Evolutionary conservation across 768 basidiomycete species (phyloP).

Genomic region (Nevesoporus exiguus): DNA sequence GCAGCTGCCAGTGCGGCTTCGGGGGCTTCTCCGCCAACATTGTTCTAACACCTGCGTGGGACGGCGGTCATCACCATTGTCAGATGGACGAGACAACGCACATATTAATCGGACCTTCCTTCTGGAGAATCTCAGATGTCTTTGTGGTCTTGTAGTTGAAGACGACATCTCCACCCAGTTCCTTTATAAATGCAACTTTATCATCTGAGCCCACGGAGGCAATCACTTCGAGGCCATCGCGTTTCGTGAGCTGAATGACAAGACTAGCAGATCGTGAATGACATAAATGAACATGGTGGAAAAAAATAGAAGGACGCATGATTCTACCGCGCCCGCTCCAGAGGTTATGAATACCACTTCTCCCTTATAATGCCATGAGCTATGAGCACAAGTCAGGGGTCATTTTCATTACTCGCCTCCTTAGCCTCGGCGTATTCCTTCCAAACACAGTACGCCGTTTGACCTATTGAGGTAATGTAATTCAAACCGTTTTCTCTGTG

Average conservation of each 20-base stretch:
- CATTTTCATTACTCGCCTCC: conserved; percentile 18
- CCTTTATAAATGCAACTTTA: conserved; percentile 60
- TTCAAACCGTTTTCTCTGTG: conserved; percentile 1
- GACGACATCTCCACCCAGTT: conserved; percentile 59
- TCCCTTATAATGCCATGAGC: conserved; percentile 30
- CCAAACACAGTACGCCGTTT: conserved; percentile 21
- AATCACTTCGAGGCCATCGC: conserved; percentile 58
- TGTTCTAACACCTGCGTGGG: conserved; percentile 13
- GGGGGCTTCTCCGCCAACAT: conserved; percentile 55
- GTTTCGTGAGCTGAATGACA: conserved; percentile 49
- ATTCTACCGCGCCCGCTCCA: conserved; percentile 52
- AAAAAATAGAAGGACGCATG: conserved; percentile 35
- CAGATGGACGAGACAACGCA: conserved; percentile 19
- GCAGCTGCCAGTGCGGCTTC: conserved; percentile 51
- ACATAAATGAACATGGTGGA: conserved; percentile 1
- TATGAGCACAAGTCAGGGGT: too few species aligned
- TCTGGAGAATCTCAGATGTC: conserved; percentile 47
- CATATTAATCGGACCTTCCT: conserved; percentile 57
- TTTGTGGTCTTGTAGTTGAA: conserved; percentile 71
- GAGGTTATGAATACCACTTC: conserved; percentile 47
- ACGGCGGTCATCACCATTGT: not conserved
- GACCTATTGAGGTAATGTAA: conserved; percentile 15
- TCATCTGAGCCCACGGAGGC: conserved; percentile 68
- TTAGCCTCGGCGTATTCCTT: conserved; percentile 19
- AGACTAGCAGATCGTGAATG: conserved; percentile 26